Base-by-base conservation (phyloP, 1,284 basidiomycete species). In the Boletus semigastroideus region DNA sequence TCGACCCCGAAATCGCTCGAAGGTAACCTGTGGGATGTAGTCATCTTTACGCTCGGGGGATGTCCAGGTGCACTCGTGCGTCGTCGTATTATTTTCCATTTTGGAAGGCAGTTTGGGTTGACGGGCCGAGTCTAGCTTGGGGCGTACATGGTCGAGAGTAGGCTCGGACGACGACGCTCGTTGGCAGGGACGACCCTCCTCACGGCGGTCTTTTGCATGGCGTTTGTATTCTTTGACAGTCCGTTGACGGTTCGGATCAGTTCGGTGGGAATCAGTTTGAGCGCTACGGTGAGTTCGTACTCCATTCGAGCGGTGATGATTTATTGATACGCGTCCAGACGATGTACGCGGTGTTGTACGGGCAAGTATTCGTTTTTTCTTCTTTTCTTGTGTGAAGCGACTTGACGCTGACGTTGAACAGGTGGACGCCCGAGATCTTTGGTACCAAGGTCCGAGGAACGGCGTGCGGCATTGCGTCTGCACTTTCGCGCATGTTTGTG, bases 381-480 rank as follows among this genome's bases (percentile, higher is more conserved):
- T 13, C 31, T 14, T 5, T 7, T 14, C 4, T 31, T 7, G 34
- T 37, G 16, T 10, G n/a, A 9, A n/a, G 9, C 5, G 7, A 1
- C 33, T 38, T 10, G 48, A 8, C 10, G 31, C 5, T 20, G 2
- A 34, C n/a, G 17, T 36, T 4, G 25, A 25, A 11, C 16, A 85
- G 84, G 6, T 94, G 92, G 91, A 94, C 92, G 0, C 92, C 92
- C 2, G 91, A 94, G 70, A 92, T 94, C 13, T 95, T 94, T 65
- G 84, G 80, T 2, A 94, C 92, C 2, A 83, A 84, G 72, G 90
- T 94, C 7, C 82, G 94, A 55, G 94, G 94, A 22, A 95, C 93
- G 8, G 94, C 93, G 1, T 92, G 90, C 62, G 94, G 94, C 0
- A 91, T 92, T 47, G 93, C 94, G 0, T 93, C 92, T 3, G 93